Percentiles rank a stretch among this genome's conserved stretches.
These are phyloP conservation scores for Cladosporium cucumerinum DNA, from an alignment of 2,329 filamentous ascomycete species.

Conservation along the genomic window DNA sequence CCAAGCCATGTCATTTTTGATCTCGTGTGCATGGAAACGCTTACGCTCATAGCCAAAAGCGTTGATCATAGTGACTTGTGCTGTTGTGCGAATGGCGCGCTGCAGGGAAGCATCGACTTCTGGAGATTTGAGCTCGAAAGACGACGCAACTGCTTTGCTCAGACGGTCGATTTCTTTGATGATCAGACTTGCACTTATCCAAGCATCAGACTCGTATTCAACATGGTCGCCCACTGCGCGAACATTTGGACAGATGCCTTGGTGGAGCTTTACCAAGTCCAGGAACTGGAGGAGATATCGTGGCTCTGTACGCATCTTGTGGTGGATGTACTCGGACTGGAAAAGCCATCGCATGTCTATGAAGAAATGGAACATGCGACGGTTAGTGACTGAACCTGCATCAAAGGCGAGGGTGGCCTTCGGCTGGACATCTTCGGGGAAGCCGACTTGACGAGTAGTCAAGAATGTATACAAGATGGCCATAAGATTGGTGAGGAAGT, in stretches of 20 bases:
- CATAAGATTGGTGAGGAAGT: constrained; percentile 92
- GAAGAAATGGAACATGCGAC: constrained; percentile 97
- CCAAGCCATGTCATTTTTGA: constrained; percentile 82
- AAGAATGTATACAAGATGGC: constrained; percentile 97
- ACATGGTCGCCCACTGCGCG: constrained; percentile 92
- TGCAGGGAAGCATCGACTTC: constrained; percentile 55
- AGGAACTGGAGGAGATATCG: constrained; percentile 92
- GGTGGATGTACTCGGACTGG: constrained; percentile 81
- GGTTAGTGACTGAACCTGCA: constrained; percentile 88
- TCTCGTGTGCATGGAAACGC: constrained; percentile 80
- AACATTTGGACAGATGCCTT: constrained; percentile 93
- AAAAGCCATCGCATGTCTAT: constrained; percentile 89
- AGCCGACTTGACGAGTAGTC: constrained; percentile 91
- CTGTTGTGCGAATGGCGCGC: constrained; percentile 68
- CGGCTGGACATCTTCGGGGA: constrained; percentile 83
- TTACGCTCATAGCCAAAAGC: constrained; percentile 84
- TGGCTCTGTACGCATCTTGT: constrained; percentile 75
- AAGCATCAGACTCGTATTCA: constrained; percentile 96
- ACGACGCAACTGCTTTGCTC: constrained; percentile 81
- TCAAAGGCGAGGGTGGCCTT: constrained; percentile 89
- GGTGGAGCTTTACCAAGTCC: constrained; percentile 91
- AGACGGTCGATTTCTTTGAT: constrained; percentile 93
- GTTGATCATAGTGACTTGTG: constrained; percentile 81
- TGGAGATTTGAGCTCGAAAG: constrained; percentile 67
- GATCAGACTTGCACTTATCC: constrained; percentile 93